phyloP scores from a whole-genome alignment of 1,139 yeast genomes.

The Insectozyma bohioensis region DNA sequence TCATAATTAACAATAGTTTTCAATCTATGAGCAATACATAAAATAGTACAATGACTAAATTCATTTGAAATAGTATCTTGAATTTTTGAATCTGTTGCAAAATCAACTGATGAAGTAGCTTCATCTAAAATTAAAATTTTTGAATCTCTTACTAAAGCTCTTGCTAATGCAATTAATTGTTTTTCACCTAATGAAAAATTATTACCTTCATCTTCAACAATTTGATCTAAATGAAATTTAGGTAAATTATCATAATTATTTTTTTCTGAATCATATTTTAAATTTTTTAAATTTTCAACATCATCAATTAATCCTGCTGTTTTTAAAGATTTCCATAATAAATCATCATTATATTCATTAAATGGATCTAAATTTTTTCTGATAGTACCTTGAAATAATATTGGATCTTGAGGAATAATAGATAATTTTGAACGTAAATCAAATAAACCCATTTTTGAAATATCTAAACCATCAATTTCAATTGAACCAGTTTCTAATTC shows the following conservation, averaged over 20 bases:
- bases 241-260: conserved; percentile 26
- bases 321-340: conserved; percentile 54
- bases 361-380: conserved; percentile 72
- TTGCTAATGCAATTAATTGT: conserved; percentile 52
- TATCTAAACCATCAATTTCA: conserved; percentile 82
- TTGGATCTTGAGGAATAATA: conserved; percentile 81
- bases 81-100: conserved; percentile 53
- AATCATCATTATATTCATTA: conserved; percentile 47
- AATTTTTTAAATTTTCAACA: conserved; percentile 24
- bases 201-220: conserved; percentile 52
- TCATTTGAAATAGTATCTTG: conserved; percentile 48
- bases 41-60: conserved; percentile 46
- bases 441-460: conserved; percentile 51
- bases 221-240: conserved; percentile 50
- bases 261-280: conserved; percentile 15
- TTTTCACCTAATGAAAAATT: conserved; percentile 57
- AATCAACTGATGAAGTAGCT: conserved; percentile 59
- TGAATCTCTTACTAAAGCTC: conserved; percentile 51
- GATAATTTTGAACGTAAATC: conserved; percentile 61
- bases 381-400: conserved; percentile 64
- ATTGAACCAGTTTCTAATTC: conserved; percentile 84
- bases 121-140: conserved; percentile 54
- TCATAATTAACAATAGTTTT: conserved; percentile 53
- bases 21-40: conserved; percentile 58
- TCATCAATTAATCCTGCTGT: conserved; percentile 60